Evolutionary conservation across 805 yeast genomes (phyloP), one percentile per base, ranked within the genome.

Genomic region (Ogataea thermomethanolica): DNA sequence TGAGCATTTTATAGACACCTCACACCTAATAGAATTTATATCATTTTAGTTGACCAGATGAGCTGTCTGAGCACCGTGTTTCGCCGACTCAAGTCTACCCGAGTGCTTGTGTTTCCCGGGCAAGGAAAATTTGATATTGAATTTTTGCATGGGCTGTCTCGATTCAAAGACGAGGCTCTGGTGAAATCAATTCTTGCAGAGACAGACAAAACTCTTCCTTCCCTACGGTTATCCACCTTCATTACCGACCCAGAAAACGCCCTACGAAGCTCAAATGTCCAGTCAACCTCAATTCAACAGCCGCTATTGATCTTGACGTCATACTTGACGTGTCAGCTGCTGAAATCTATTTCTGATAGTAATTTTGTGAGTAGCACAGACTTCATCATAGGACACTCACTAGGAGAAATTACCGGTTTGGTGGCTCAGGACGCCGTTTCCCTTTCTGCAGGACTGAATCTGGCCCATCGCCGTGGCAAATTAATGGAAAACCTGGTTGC

Each of bases 381-480:
- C 32, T 56, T 48, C 36, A 43, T 54, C 25, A 27, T 65, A 8
- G 69, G 69, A 8, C 69, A 64, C 42, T 63, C 68, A 5, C 39
- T 65, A 17, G 69, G 69, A 1, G 69, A 65, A 31, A 56, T 65
- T 5, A 48, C 61, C 13, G 41, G 54, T 3, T 31, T 65, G 26
- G 62, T 55, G 3, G 28, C 58, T 4, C 66, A 60, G 44, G 58
- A 43, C 5, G 47, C 50, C 0, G 32, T 65, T 1, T 22, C 55
- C 0, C 50, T 61, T 23, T 52, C 49, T 6, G 33, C 56, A 11
- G 62, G 62, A 3, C 36, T 65, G 7, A 23, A 33, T 2, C 33
- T 62, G 3, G 58, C 62, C 2, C 45, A 53, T 26, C 22, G 39
- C 12, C 41, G 69, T 21, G 69, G 69, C 6, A 25, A 36, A 25